Conservation (phyloP, 306 rosid species). For the cucumber (Cucumis sativus) region DNA sequence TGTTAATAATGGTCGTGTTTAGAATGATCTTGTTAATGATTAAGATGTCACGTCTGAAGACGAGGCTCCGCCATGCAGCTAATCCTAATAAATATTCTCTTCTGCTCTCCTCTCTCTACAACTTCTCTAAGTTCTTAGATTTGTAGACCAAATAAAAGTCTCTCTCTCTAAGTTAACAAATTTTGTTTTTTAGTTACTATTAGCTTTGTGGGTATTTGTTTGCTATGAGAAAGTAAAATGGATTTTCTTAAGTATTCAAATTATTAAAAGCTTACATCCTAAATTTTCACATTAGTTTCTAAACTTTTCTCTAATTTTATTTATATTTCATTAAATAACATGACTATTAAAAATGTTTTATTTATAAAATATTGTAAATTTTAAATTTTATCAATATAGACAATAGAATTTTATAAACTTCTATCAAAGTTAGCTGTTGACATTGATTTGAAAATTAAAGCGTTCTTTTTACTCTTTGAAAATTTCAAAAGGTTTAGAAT, state of each 20-base stretch:
- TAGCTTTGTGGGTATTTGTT: neutral
- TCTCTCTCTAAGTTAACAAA: neutral
- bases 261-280: neutral
- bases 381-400: too few relatives aligned
- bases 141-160: slow-evolving; percentile 7
- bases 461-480: too few relatives aligned
- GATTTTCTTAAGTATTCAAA: neutral
- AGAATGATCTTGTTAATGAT: neutral
- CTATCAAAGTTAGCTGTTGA: too few relatives aligned
- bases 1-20: neutral
- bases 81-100: slow-evolving; percentile 3
- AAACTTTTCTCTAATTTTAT: too few relatives aligned
- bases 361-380: too few relatives aligned
- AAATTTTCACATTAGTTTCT: too few relatives aligned
- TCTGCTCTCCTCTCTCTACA: neutral
- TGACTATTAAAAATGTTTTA: too few relatives aligned
- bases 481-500: too few relatives aligned
- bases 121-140: neutral
- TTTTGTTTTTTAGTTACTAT: neutral
- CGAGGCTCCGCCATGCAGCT: neutral
- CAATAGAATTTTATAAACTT: too few relatives aligned
- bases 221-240: neutral
- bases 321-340: too few relatives aligned
- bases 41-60: neutral
- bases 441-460: too few relatives aligned